A percentile compares a stretch with the other conserved stretches of the same genome.
These are phyloP conservation scores for Daldinia loculata DNA, from an alignment of 495 filamentous ascomycete species.

Conservation along the genomic window DNA sequence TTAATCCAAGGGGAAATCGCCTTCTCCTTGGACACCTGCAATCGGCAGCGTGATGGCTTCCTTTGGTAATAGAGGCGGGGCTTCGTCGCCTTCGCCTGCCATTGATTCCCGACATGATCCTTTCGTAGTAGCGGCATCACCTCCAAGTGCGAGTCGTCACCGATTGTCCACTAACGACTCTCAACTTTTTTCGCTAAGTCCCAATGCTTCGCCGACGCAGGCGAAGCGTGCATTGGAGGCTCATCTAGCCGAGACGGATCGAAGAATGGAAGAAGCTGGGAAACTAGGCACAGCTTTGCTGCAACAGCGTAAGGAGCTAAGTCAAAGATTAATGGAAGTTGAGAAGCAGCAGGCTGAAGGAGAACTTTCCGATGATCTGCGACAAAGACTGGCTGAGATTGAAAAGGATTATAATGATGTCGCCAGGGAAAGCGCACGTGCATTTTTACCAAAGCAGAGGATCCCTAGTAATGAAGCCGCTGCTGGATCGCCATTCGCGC, in stretches of 20 bases:
- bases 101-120: conserved; percentile 52
- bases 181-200: conserved; percentile 79
- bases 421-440: conserved; percentile 85
- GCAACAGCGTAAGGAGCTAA: conserved; percentile 81
- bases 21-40: conserved; percentile 41
- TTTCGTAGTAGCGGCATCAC: conserved; percentile 52
- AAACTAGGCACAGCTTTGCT: conserved; percentile 86
- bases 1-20: conserved; percentile 41
- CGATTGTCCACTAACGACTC: conserved; percentile 82
- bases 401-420: conserved; percentile 97
- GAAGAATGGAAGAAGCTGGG: conserved; percentile 88
- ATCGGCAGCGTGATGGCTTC: conserved; percentile 41
- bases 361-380: conserved; percentile 85
- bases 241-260: conserved; percentile 89
- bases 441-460: conserved; percentile 85
- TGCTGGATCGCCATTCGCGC: conserved; percentile 70
- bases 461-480: conserved; percentile 70
- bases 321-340: conserved; percentile 82
- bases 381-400: conserved; percentile 82
- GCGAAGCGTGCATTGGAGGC: conserved; percentile 89
- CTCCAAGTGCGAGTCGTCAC: conserved; percentile 63
- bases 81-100: conserved; percentile 32
- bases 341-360: conserved; percentile 78
- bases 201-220: conserved; percentile 80
- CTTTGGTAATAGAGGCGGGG: conserved; percentile 23